phyloP scores from a whole-genome alignment of 129 eudicot species.

The Solidago caesia region DNA sequence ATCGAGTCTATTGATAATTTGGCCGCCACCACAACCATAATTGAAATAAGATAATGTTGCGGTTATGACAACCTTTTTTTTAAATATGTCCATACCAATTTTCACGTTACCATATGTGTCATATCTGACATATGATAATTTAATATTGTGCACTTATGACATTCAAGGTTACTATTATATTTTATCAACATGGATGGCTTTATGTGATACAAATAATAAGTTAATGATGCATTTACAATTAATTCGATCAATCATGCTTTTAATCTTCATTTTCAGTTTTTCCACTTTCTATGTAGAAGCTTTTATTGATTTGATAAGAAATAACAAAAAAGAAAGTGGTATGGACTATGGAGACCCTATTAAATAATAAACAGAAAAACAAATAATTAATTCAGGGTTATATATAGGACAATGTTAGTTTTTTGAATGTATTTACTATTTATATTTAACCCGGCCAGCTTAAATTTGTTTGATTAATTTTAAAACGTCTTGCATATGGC shows the following conservation, averaged over 20 bases:
- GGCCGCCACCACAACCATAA: neutral
- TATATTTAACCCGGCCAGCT: too few relatives aligned
- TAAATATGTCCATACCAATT: neutral
- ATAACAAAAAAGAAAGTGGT: too few relatives aligned
- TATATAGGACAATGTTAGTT: too few relatives aligned
- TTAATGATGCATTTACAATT: neutral
- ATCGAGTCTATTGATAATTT: slow-evolving; percentile 1
- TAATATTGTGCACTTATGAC: neutral
- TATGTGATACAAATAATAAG: neutral
- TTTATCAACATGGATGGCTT: neutral
- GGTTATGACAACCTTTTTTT: neutral
- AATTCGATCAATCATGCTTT: neutral
- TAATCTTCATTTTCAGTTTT: neutral
- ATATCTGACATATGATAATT: slow-evolving; percentile 23
- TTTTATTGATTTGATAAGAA: too few relatives aligned
- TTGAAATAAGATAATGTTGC: neutral
- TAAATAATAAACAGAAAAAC: too few relatives aligned
- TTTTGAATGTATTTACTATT: too few relatives aligned
- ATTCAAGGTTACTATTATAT: neutral
- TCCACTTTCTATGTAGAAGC: neutral
- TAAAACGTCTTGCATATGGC: too few relatives aligned
- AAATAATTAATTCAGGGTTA: too few relatives aligned
- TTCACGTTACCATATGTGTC: neutral
- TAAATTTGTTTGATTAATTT: too few relatives aligned
- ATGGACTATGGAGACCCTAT: too few relatives aligned